Evolutionary conservation across 2,329 filamentous ascomycete genomes (phyloP).

Genomic region (Stenocarpella maydis): DNA sequence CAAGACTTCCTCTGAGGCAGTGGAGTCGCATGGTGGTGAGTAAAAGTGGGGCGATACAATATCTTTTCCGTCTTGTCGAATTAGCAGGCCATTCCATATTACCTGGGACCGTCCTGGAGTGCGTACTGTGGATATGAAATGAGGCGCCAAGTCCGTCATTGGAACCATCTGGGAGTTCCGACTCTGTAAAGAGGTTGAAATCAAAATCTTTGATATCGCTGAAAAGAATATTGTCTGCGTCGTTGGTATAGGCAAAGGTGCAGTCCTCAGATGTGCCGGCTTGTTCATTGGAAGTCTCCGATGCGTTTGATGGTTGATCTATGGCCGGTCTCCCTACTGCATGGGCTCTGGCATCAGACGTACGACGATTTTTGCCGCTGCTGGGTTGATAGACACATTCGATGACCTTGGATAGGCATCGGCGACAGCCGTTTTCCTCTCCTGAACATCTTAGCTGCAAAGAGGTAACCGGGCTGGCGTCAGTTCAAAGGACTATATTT

Average conservation of each 20-base stretch:
- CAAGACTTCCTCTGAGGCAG: background rate
- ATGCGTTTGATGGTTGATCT: background rate
- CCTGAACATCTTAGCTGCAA: slow-evolving; percentile 1
- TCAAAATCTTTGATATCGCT: background rate
- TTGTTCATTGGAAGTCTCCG: background rate
- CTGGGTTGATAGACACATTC: background rate
- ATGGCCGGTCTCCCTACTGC: background rate
- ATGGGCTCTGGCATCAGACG: background rate
- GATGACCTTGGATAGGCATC: slow-evolving; percentile 1
- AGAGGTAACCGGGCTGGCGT: background rate
- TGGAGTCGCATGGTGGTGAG: background rate
- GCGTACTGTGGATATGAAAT: background rate
- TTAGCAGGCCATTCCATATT: background rate
- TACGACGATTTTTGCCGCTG: background rate
- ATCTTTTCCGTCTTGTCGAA: background rate
- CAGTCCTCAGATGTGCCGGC: background rate
- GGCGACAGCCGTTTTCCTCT: background rate
- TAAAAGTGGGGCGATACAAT: background rate
- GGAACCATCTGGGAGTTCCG: background rate
- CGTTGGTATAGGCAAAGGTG: background rate
- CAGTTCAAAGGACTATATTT: background rate
- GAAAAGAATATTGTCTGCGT: background rate
- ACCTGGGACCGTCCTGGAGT: background rate
- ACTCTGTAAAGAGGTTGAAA: background rate
- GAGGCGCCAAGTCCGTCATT: background rate